Evolutionary conservation across 2,329 filamentous ascomycete genomes (phyloP), one percentile per base, ranked within the genome.

Genomic region (Diaporthe caulivora): DNA sequence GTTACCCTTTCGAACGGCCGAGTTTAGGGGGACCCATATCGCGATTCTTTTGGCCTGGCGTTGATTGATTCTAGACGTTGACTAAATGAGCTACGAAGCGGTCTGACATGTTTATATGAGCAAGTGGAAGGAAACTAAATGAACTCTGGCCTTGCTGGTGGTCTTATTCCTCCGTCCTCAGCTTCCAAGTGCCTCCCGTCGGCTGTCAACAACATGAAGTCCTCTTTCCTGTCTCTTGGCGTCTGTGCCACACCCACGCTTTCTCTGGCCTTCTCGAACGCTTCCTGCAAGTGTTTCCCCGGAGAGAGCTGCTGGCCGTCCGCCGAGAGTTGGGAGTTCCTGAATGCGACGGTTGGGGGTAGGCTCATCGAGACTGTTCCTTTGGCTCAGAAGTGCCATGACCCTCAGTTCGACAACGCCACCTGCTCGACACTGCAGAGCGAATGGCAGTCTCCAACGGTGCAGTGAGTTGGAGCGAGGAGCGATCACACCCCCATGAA

Each of bases 361-460:
- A 65, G 58, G 18, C 70, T 72, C 37, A 57, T 72, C 18, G 58
- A 65, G 57, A 72, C 70, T 24, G 40, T 72, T 49, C 70, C 70
- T 34, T 17, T 72, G 44, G 71, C 71, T 31, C 21, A 10, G 24
- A 44, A 13, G n/a, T 70, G 71, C 26, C 71, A 72, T 18, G 54
- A 69, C 53, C 62, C 62, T 24, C 53, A 57, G 37, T 72, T 68
- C 60, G 64, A 72, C 64, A 70, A 62, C 60, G 62, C 62, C 42
- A 62, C 71, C 40, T 72, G 70, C 37, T 54, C 58, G 29, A 15
- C 47, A 5, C 70, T 72, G 17, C 58, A 65, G 58, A 55, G 49
- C 37, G 70, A 47, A 44, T 72, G 70, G 70, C 44, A 65, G 29
- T 44, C 51, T 8, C 57, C 70, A 21, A 18, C 51, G 8, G 31